Evolutionary conservation across 306 rosid species (phyloP).

Genomic region (Glycine soja): DNA sequence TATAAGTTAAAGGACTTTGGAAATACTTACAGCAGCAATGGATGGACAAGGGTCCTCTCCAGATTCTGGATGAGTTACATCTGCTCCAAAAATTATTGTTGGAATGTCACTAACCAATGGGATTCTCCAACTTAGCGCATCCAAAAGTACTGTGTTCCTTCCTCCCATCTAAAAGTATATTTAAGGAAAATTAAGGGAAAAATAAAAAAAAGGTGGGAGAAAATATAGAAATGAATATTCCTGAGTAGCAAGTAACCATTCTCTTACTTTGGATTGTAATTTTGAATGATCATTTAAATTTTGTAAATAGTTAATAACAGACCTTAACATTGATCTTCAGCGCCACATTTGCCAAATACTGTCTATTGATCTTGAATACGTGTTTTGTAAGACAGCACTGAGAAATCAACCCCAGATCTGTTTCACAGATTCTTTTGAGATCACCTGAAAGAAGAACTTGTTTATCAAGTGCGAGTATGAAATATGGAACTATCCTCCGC

Average conservation of each 20-base stretch:
- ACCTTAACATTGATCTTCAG: constrained; percentile 76
- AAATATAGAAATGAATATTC: background rate
- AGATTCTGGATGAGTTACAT: constrained; percentile 78
- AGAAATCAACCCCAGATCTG: constrained; percentile 73
- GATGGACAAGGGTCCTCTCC: constrained; percentile 80
- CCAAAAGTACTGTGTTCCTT: constrained; percentile 81
- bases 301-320: no score
- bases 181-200: constrained; percentile 27
- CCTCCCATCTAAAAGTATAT: constrained; percentile 67
- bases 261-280: background rate
- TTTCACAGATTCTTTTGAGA: constrained; percentile 76
- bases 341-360: constrained; percentile 71
- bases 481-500: background rate
- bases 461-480: constrained; percentile 31
- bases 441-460: constrained; percentile 56
- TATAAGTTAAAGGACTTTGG: constrained; percentile 19
- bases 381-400: constrained; percentile 78
- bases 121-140: constrained; percentile 73
- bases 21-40: constrained; percentile 72
- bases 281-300: no score
- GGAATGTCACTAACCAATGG: constrained; percentile 86
- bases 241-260: background rate
- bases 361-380: constrained; percentile 68
- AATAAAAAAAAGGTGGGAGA: background rate
- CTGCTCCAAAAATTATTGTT: constrained; percentile 85